Percentiles rank a stretch among this genome's conserved stretches.
These are phyloP conservation scores for Coffea humblotiana DNA, from an alignment of 305 asterid species.

Conservation along the genomic window DNA sequence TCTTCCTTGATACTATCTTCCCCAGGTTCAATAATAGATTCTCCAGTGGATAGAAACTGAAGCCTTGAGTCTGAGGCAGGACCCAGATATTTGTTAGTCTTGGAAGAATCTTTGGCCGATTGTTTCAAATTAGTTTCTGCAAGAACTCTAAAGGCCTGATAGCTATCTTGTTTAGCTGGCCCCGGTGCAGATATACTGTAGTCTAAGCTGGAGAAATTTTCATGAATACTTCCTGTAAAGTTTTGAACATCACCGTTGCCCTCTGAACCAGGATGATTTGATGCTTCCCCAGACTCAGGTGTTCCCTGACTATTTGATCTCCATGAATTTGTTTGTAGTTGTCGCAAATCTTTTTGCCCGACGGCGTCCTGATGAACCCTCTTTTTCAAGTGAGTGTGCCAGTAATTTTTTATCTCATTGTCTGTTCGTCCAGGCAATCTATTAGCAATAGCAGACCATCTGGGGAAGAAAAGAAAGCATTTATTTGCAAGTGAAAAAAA, in stretches of 20 bases:
- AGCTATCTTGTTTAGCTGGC: slow-evolving; percentile 5
- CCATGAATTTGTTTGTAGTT: background rate
- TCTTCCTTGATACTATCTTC: slow-evolving; percentile 23
- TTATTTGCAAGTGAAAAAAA: too few relatives aligned
- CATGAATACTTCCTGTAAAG: background rate
- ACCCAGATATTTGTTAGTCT: background rate
- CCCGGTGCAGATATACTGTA: background rate
- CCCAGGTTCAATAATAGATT: background rate
- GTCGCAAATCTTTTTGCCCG: background rate
- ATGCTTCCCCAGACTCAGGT: background rate
- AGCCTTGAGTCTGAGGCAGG: slow-evolving; percentile 2
- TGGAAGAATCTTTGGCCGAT: background rate
- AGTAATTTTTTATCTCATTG: slow-evolving; percentile 35
- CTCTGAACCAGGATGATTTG: slow-evolving; percentile 8
- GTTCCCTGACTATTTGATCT: background rate
- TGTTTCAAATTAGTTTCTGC: background rate
- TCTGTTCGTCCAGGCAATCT: slow-evolving; percentile 36
- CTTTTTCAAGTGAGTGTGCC: slow-evolving; percentile 38
- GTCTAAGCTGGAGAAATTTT: background rate
- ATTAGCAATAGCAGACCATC: slow-evolving; percentile 41
- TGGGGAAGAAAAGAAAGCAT: background rate
- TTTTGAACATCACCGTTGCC: background rate
- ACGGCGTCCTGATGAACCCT: slow-evolving; percentile 4
- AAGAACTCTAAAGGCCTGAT: background rate
- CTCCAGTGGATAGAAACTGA: background rate